Evolutionary conservation across 768 basidiomycete genomes (phyloP).

Genomic region (Phlegmacium glaucopus): DNA sequence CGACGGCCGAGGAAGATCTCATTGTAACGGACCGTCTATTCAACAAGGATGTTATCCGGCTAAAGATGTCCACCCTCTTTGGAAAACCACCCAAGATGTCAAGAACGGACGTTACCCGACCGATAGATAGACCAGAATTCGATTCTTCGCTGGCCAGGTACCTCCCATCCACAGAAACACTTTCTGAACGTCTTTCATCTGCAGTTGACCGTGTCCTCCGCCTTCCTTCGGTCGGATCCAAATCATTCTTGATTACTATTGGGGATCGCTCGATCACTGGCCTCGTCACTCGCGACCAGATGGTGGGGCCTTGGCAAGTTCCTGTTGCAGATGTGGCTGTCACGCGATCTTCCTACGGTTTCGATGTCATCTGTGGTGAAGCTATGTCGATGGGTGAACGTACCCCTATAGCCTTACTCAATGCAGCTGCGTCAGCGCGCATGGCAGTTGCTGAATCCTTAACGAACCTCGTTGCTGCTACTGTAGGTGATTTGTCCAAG

Average conservation of each 20-base stretch:
- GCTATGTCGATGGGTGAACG: conserved; percentile 99
- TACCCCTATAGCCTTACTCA: conserved; percentile 86
- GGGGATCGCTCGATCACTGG: conserved; percentile 95
- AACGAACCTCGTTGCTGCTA: conserved; percentile 85
- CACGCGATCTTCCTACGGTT: conserved; percentile 92
- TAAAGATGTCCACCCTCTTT: conserved; percentile 94
- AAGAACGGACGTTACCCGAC: conserved; percentile 57
- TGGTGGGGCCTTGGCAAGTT: conserved; percentile 99
- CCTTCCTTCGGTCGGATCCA: conserved; percentile 79
- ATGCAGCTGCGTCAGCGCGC: conserved; percentile 86
- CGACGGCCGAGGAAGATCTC: conserved; percentile 78
- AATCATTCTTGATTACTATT: conserved; percentile 97
- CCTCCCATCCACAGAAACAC: conserved; percentile 25
- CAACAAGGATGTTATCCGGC: conserved; percentile 73
- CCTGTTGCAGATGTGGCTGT: conserved; percentile 97
- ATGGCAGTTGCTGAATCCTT: conserved; percentile 96
- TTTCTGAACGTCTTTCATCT: conserved; percentile 44
- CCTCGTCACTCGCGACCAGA: conserved; percentile 93
- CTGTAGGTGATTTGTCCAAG: conserved; percentile 59
- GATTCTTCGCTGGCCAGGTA: conserved; percentile 70
- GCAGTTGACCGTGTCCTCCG: conserved; percentile 78
- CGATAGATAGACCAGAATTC: conserved; percentile 45
- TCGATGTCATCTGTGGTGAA: conserved; percentile 79
- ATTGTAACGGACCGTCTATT: conserved; percentile 88
- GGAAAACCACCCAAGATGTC: conserved; percentile 95